These are phyloP conservation scores for Tricholoma sp. DNA, from an alignment of 768 basidiomycete species.

Conservation along the genomic window DNA sequence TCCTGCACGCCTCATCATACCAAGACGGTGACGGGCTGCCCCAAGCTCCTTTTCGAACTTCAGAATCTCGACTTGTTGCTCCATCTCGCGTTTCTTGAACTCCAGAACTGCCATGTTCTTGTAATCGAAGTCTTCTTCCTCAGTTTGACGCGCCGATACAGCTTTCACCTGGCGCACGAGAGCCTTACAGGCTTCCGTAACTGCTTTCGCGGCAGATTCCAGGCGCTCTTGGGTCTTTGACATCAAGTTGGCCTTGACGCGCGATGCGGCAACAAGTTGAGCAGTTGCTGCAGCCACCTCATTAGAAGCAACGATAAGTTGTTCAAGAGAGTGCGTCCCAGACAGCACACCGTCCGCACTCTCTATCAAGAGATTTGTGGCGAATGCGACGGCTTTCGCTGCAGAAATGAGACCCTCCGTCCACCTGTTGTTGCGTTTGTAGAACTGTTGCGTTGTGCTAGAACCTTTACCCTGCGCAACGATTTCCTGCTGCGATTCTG, in stretches of 20 bases:
- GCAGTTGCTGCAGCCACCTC: constrained; percentile 97
- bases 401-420: constrained; percentile 98
- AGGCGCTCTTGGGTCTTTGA: constrained; percentile 96
- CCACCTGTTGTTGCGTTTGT: constrained; percentile 99
- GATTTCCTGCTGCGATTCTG: constrained; percentile 97
- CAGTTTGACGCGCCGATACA: constrained; percentile 76
- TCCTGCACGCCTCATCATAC: constrained; percentile 83
- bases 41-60: constrained; percentile 94
- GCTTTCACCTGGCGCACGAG: constrained; percentile 96
- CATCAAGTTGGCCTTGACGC: constrained; percentile 98
- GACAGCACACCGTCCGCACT: constrained; percentile 96
- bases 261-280: constrained; percentile 95
- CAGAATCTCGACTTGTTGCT: constrained; percentile 98
- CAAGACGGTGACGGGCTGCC: constrained; percentile 75
- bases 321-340: constrained; percentile 94
- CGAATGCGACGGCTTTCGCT: constrained; percentile 95
- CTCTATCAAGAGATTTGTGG: constrained; percentile 93
- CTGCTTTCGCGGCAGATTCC: constrained; percentile 94
- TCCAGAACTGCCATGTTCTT: constrained; percentile 90
- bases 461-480: constrained; percentile 94
- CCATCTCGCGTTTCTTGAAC: constrained; percentile 98
- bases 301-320: constrained; percentile 99
- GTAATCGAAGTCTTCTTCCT: constrained; percentile 82
- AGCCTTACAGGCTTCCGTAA: constrained; percentile 95
- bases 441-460: constrained; percentile 91